Evolutionary conservation across 2,329 filamentous ascomycete genomes (phyloP).

Genomic region (Alternaria alternata): DNA sequence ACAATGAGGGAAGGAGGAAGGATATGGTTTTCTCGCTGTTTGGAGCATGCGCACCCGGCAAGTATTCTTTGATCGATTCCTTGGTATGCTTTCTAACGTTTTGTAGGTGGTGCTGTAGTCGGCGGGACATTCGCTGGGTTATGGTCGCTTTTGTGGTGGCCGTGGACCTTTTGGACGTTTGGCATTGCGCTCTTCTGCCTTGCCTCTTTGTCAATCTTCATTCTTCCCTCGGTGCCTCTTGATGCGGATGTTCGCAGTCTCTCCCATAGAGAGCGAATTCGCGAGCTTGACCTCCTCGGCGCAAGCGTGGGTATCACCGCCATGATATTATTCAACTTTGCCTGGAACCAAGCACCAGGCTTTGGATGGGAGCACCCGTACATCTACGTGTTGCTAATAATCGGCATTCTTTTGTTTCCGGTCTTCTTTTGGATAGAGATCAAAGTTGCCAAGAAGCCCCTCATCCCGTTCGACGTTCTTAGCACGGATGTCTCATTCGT

Average conservation of each 20-base stretch:
- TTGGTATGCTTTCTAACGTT: slow-evolving; percentile 3
- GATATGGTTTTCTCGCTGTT: slow-evolving; percentile 66
- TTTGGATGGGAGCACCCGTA: slow-evolving; percentile 67
- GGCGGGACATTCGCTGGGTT: slow-evolving; percentile 54
- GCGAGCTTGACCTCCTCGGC: slow-evolving; percentile 56
- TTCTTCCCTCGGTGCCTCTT: slow-evolving; percentile 51
- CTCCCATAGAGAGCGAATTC: slow-evolving; percentile 32
- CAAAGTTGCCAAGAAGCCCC: slow-evolving; percentile 57
- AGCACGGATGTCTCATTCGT: slow-evolving; percentile 63
- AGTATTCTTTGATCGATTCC: neutral
- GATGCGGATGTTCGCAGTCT: slow-evolving; percentile 22
- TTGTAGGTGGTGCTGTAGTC: slow-evolving; percentile 49
- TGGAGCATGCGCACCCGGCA: slow-evolving; percentile 58
- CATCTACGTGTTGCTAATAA: slow-evolving; percentile 64
- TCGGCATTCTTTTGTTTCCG: slow-evolving; percentile 63
- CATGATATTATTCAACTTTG: slow-evolving; percentile 69
- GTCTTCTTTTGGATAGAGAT: slow-evolving; percentile 65
- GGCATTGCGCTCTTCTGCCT: slow-evolving; percentile 51
- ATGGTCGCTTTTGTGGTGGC: slow-evolving; percentile 60
- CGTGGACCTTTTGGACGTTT: slow-evolving; percentile 60
- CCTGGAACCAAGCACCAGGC: slow-evolving; percentile 71
- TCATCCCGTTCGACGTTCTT: slow-evolving; percentile 65
- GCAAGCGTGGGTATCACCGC: slow-evolving; percentile 61
- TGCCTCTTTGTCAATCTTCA: slow-evolving; percentile 48
- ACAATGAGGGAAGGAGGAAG: slow-evolving; percentile 65